Base-by-base conservation (phyloP, 345 rosid genomes). In the Euclidium syriacum region DNA sequence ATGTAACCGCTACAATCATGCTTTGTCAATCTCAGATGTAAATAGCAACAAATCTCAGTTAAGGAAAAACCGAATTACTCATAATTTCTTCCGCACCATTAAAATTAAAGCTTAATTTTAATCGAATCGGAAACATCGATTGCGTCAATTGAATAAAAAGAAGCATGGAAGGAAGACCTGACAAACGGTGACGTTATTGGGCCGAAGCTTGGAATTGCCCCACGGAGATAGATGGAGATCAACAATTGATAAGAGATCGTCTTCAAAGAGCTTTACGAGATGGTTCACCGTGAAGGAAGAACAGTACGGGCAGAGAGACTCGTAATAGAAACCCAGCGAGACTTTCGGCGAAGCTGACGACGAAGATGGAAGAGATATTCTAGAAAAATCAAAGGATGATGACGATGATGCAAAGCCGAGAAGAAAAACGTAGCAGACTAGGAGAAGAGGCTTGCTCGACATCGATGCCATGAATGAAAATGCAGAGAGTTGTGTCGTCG, bases 301-400 rank as follows among this genome's bases (percentile, higher is more conserved):
- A 44, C 95, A 74, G 73, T 76, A 85, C 0, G 96, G 95, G 58
- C 98, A 88, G 0, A 88, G 83, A 43, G 96, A 82, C 65, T 92
- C 98, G 56, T 87, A 89, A 75, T 86, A 86, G 1, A 92, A 11
- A 5, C 64, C 81, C 51, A 92, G 18, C 0, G 84, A 67, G 54
- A 92, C 95, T 66, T 83, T 70, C 2, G 46, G 19, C 2, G 87
- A 69, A 19, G 59, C 61, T 0, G 80, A 70, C 5, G 73, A 41
- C 2, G 66, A 34, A 12, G 68, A 43, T 5, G 69, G 66, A 12
- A 47, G 44, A 44, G 61, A 36, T 41, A 47, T 24, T 22, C n/a
- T 20, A 41, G 75, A 75, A 64, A 66, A 10, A 0, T 64, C 65
- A 52, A 65, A 43, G 17, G 76, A 48, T 20, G 59, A 62, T 0